Evolutionary conservation across 139 green algal genomes (phyloP).

Genomic region (Tetratostichococcus sp.): DNA sequence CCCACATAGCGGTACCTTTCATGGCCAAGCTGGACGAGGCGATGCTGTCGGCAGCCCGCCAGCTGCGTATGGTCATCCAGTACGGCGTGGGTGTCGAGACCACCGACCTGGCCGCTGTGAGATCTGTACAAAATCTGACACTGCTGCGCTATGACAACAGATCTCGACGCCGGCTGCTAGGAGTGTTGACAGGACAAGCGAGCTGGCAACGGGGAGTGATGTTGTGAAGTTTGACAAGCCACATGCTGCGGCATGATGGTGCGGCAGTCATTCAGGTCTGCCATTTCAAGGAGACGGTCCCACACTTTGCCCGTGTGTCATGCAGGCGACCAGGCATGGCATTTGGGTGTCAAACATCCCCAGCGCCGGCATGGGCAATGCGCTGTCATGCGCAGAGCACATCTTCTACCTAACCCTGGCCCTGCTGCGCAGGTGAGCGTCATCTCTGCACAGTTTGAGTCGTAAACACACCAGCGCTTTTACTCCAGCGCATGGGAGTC

Average conservation of each 20-base stretch:
- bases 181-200: too few species aligned
- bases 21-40: constrained; percentile 37
- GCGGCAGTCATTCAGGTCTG: too few species aligned
- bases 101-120: constrained; percentile 41
- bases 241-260: too few species aligned
- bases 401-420: constrained; percentile 60
- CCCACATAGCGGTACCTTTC: constrained; percentile 50
- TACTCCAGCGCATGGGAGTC: too few species aligned
- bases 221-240: too few species aligned
- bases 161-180: too few species aligned
- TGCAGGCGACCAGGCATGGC: constrained; percentile 42
- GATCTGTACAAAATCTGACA: too few species aligned
- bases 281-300: too few species aligned
- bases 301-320: too few species aligned
- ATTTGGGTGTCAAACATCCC: constrained; percentile 66
- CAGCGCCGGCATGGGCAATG: constrained; percentile 49
- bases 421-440: constrained; percentile 36
- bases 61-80: constrained; percentile 57
- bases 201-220: too few species aligned
- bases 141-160: too few species aligned
- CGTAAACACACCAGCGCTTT: neutral
- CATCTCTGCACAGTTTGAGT: neutral
- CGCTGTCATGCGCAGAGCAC: constrained; percentile 60
- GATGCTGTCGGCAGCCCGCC: constrained; percentile 25
- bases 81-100: constrained; percentile 65